These are phyloP conservation scores for Tillandsia fasciculata DNA, from an alignment of 176 grass and related monocot genomes.

Conservation along the genomic window DNA sequence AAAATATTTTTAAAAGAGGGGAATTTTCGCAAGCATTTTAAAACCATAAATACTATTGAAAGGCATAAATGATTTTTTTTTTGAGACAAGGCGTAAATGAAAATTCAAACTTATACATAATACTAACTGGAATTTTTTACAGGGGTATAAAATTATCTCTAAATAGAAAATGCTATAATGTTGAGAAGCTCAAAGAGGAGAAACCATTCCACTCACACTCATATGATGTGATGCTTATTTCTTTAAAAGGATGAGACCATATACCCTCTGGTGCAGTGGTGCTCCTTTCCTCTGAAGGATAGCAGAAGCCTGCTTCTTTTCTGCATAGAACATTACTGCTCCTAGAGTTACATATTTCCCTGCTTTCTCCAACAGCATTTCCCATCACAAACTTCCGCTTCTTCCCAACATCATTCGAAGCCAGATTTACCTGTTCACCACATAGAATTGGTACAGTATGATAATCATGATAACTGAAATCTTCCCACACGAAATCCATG, in stretches of 20 bases:
- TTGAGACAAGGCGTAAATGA: too few relatives aligned
- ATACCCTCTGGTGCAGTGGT: not conserved
- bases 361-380: not conserved
- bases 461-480: conserved; percentile 8
- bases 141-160: too few relatives aligned
- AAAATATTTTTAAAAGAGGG: too few relatives aligned
- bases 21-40: too few relatives aligned
- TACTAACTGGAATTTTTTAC: too few relatives aligned
- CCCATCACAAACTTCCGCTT: not conserved
- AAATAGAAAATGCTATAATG: not conserved
- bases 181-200: not conserved
- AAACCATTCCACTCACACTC: not conserved
- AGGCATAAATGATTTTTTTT: too few relatives aligned
- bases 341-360: not conserved
- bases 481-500: conserved; percentile 3
- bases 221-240: not conserved
- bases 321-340: not conserved
- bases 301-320: not conserved
- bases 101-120: too few relatives aligned
- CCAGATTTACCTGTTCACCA: not conserved
- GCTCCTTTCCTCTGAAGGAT: not conserved
- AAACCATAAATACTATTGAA: too few relatives aligned
- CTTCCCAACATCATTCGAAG: not conserved
- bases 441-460: conserved; percentile 9
- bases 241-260: not conserved